A percentile compares a stretch with the other conserved stretches of the same genome.
phyloP scores from a whole-genome alignment of 148 eudicot genomes.

The Fagopyrum homotropicum region DNA sequence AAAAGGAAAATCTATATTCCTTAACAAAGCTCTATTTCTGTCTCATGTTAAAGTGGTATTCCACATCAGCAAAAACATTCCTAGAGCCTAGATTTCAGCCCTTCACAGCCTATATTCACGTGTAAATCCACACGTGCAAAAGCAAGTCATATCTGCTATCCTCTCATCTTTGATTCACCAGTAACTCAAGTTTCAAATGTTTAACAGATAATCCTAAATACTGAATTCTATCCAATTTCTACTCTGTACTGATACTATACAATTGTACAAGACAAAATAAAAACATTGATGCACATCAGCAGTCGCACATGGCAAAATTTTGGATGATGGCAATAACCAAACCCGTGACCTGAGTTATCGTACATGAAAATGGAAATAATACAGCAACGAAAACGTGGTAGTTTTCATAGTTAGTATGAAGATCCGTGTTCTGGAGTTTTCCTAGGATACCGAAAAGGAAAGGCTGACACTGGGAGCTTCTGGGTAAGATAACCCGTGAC shows the following conservation, averaged over 20 bases:
- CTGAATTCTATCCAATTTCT: not conserved
- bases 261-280: too few relatives aligned
- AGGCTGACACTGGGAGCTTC: too few relatives aligned
- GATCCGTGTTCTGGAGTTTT: too few relatives aligned
- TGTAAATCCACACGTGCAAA: conserved; percentile 5
- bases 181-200: not conserved
- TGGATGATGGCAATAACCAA: not conserved
- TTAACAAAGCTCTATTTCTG: not conserved
- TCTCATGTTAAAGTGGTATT: not conserved
- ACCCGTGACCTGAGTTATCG: too few relatives aligned
- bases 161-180: not conserved
- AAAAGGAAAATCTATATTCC: conserved; percentile 1
- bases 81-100: not conserved
- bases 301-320: not conserved
- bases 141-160: not conserved
- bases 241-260: too few relatives aligned
- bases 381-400: too few relatives aligned
- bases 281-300: too few relatives aligned
- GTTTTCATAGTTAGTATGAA: too few relatives aligned
- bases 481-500: not conserved
- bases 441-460: too few relatives aligned
- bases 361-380: too few relatives aligned
- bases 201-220: not conserved
- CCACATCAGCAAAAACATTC: not conserved
- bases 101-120: not conserved